Evolutionary conservation across 441 rosid genomes (phyloP).

Genomic region (Manihot esculenta): DNA sequence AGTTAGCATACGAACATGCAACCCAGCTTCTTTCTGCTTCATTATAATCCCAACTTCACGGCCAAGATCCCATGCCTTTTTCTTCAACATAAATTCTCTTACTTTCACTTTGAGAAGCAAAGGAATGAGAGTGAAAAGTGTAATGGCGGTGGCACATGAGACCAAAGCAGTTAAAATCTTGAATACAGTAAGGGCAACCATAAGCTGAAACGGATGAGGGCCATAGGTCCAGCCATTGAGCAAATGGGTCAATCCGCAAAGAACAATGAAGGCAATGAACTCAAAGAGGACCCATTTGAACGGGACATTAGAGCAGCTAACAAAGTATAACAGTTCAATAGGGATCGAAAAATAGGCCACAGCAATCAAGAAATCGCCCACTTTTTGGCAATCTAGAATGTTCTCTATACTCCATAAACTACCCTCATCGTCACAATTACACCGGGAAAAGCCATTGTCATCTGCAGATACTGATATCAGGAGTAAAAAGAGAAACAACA

Average conservation of each 20-base stretch:
- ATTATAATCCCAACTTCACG: constrained; percentile 85
- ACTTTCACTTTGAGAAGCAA: constrained; percentile 92
- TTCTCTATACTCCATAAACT: constrained; percentile 73
- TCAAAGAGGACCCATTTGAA: constrained; percentile 96
- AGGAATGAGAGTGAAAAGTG: constrained; percentile 85
- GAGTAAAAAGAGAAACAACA: constrained; percentile 50
- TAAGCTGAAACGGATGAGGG: constrained; percentile 78
- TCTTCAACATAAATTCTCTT: constrained; percentile 87
- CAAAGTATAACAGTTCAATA: constrained; percentile 85
- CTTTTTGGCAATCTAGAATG: constrained; percentile 77
- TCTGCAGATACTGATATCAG: constrained; percentile 41
- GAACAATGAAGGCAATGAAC: constrained; percentile 95
- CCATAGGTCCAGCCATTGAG: constrained; percentile 92
- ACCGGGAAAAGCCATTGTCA: constrained; percentile 49
- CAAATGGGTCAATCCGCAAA: constrained; percentile 95
- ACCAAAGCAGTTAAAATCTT: constrained; percentile 92
- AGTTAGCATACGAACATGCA: constrained; percentile 93
- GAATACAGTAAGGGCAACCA: constrained; percentile 85
- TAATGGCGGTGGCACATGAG: constrained; percentile 92
- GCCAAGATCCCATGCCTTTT: constrained; percentile 86
- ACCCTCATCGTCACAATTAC: constrained; percentile 92
- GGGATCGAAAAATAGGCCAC: constrained; percentile 97
- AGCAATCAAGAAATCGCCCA: constrained; percentile 92
- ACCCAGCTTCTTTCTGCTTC: constrained; percentile 84
- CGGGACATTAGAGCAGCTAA: constrained; percentile 91